Percentiles rank a stretch among this genome's conserved stretches.
Conservation (phyloP, 2,329 filamentous ascomycete genomes). For the Aspergillus proliferans region DNA sequence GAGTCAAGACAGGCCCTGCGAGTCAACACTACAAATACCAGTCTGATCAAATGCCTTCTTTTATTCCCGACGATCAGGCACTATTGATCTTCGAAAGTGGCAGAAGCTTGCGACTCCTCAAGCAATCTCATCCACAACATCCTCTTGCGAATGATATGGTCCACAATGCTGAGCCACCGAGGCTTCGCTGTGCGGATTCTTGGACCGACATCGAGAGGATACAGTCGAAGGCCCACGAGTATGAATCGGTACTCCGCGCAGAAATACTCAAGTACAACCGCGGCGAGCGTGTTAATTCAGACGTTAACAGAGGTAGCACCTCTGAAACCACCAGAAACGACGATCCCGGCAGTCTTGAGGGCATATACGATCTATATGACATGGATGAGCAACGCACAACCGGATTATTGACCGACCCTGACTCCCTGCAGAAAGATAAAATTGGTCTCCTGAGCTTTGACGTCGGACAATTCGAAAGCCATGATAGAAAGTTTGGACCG, state of each 20-base stretch:
- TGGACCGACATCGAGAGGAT: constrained; percentile 63
- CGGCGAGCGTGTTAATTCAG: constrained; percentile 20
- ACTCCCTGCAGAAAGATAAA: constrained; percentile 21
- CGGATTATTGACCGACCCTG: constrained; percentile 17
- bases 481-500: constrained; percentile 25
- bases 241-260: constrained; percentile 29
- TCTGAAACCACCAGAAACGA: not conserved
- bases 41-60: constrained; percentile 59
- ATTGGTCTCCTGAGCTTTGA: constrained; percentile 24
- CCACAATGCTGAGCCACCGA: constrained; percentile 47
- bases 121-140: constrained; percentile 64
- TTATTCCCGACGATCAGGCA: constrained; percentile 64
- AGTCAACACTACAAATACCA: constrained; percentile 54
- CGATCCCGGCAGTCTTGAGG: constrained; percentile 6
- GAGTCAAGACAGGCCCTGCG: constrained; percentile 53
- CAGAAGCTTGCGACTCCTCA: constrained; percentile 66
- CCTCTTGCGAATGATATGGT: constrained; percentile 54
- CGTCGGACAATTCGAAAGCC: constrained; percentile 10
- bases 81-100: constrained; percentile 73
- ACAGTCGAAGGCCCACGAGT: constrained; percentile 52
- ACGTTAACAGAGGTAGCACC: not conserved
- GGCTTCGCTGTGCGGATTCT: constrained; percentile 62
- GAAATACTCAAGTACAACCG: constrained; percentile 35
- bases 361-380: constrained; percentile 31
- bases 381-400: constrained; percentile 24